Evolutionary conservation across 2,329 filamentous ascomycete genomes (phyloP), one percentile per base, ranked within the genome.

Genomic region (Xylariaceae sp.): DNA sequence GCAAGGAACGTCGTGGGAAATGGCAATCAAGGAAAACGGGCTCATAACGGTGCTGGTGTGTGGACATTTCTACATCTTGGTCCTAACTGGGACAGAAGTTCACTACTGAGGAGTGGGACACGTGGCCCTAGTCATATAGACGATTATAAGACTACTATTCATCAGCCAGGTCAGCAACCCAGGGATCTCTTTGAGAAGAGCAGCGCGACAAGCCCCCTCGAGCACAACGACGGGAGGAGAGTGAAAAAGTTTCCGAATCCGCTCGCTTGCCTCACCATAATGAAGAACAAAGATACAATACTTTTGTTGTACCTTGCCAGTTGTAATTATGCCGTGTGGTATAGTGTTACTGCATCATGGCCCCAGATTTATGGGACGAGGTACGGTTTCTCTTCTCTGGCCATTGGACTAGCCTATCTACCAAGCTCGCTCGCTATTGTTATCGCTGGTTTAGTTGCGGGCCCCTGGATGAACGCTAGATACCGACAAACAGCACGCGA

Each of bases 241-340:
- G 6, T 12, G 32, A 22, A n/a, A 42, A 29, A 22, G 5, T 22
- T 42, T 16, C 38, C 39, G 7, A 47, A 47, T 22, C 39, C 39
- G 3, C 33, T 47, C 14, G 8, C 29, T 6, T 42, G 44, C 14
- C 39, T 47, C 34, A 22, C 10, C n/a, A 42, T 47, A 14, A 42
- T 47, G 17, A 21, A 37, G 17, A 37, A 11, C 10, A 47, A 42
- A 25, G 29, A 42, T 14, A 47, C 44, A 3, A 29, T 19, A 29
- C 16, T 47, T 19, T 21, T 42, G 22, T 34, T 47, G 8, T 47
- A 39, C 38, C 32, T 42, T 4, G 29, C 33, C 16, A 27, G 44
- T 20, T 47, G 38, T 22, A 42, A 29, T 27, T 42, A 47, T 16
- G 39, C 44, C n/a, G 44, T 42, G 27, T 41, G 39, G 37, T 47